These are phyloP conservation scores for Yamadazyma pseudoaaseri DNA, from an alignment of 1,139 yeast genomes.

Conservation along the genomic window DNA sequence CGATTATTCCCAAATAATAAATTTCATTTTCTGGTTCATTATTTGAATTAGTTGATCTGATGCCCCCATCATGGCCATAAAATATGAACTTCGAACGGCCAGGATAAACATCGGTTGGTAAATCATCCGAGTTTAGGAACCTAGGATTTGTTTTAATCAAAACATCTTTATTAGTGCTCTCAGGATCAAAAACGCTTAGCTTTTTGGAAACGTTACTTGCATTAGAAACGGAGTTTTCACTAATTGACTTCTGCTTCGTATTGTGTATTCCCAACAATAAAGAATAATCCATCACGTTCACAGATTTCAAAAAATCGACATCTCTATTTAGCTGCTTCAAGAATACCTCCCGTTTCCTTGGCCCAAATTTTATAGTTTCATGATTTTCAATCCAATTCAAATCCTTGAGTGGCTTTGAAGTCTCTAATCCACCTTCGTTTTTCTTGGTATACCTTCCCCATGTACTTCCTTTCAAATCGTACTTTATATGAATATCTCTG, in stretches of 20 bases:
- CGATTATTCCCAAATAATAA: conserved; percentile 92
- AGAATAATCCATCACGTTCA: conserved; percentile 95
- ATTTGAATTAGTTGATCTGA: conserved; percentile 66
- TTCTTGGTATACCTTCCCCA: conserved; percentile 69
- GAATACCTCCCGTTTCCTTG: conserved; percentile 57
- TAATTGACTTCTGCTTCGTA: conserved; percentile 50
- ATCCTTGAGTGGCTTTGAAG: conserved; percentile 62
- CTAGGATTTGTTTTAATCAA: conserved; percentile 50
- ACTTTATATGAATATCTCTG: conserved; percentile 80
- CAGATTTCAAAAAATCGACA: conserved; percentile 64
- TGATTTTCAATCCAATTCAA: conserved; percentile 77
- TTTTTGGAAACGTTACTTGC: conserved; percentile 31
- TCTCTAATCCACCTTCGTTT: conserved; percentile 28
- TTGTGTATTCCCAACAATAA: conserved; percentile 86
- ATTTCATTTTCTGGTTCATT: conserved; percentile 67
- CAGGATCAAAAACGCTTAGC: conserved; percentile 50
- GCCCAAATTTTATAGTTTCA: conserved; percentile 69
- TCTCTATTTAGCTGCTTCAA: conserved; percentile 73
- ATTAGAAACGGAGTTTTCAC: conserved; percentile 13
- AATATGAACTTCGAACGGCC: conserved; percentile 56
- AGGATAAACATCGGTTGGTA: conserved; percentile 47
- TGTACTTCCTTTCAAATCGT: conserved; percentile 91
- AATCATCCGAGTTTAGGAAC: conserved; percentile 41
- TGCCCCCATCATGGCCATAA: conserved; percentile 85
- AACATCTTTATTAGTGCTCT: conserved; percentile 38